These are phyloP conservation scores for Serendipita vermifera DNA, from an alignment of 768 basidiomycete species.

Conservation along the genomic window DNA sequence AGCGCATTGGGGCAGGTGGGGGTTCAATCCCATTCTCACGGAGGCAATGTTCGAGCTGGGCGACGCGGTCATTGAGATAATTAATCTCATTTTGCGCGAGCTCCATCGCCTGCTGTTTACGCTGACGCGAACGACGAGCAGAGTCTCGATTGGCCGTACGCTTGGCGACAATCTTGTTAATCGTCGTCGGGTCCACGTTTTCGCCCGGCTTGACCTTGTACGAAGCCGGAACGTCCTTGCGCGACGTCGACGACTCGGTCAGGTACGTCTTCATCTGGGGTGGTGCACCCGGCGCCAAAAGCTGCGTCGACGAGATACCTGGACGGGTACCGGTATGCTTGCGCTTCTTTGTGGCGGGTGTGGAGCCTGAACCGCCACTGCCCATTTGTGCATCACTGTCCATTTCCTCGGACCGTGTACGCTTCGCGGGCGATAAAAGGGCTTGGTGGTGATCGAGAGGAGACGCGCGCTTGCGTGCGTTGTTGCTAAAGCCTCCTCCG, in stretches of 20 bases:
- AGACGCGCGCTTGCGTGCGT: conserved; percentile 9
- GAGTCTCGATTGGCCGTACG: conserved; percentile 76
- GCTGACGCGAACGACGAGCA: conserved; percentile 62
- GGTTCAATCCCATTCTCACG: neutral
- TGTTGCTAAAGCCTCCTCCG: no score
- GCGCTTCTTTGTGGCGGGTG: conserved; percentile 21
- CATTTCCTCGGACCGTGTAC: neutral
- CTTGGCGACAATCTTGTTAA: conserved; percentile 55
- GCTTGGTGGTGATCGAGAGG: neutral
- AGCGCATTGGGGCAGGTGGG: neutral
- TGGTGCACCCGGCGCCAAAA: conserved; percentile 64
- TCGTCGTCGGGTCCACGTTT: conserved; percentile 33
- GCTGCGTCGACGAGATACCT: conserved; percentile 47
- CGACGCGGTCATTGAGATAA: neutral
- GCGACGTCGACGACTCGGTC: conserved; percentile 59
- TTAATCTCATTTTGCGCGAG: neutral
- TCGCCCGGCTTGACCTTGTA: conserved; percentile 46
- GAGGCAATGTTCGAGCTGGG: conserved; percentile 1
- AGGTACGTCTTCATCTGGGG: conserved; percentile 67
- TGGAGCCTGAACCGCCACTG: no score
- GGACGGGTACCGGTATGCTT: conserved; percentile 56
- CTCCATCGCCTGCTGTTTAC: conserved; percentile 32
- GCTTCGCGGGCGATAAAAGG: neutral
- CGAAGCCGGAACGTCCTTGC: conserved; percentile 62
- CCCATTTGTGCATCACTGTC: neutral